phyloP scores from a whole-genome alignment of 148 eudicot species.

The Vaccinium myrtillus region DNA sequence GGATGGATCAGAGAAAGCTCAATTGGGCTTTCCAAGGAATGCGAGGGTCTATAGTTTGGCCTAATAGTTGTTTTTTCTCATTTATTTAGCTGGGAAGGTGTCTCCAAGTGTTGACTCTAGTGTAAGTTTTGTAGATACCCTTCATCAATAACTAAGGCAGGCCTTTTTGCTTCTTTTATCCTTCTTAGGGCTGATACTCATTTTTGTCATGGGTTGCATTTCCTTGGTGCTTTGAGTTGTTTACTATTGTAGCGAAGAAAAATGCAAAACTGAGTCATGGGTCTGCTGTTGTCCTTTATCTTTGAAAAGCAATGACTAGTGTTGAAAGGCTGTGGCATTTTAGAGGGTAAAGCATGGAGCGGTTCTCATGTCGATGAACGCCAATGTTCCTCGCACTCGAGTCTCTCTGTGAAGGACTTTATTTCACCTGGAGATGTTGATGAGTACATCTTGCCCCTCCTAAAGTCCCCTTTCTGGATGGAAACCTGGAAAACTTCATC shows the following conservation, averaged over 20 bases:
- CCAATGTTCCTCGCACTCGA: background rate
- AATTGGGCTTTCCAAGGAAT: background rate
- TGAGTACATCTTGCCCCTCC: background rate
- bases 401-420: background rate
- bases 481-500: constrained; percentile 9
- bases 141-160: background rate
- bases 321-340: background rate
- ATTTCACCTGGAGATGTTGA: background rate
- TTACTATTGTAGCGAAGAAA: background rate
- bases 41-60: background rate
- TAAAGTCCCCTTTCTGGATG: background rate
- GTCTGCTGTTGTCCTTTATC: background rate
- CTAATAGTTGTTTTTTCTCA: background rate
- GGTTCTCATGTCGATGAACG: background rate
- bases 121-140: background rate
- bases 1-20: background rate
- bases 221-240: background rate
- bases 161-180: constrained; percentile 1
- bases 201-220: constrained; percentile 3
- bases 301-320: background rate
- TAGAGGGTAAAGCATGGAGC: constrained; percentile 7
- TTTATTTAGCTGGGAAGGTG: background rate
- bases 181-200: background rate
- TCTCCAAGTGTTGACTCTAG: background rate
- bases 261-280: background rate